Evolutionary conservation across 2,329 filamentous ascomycete genomes (phyloP).

Genomic region (Lachnellula subtilissima): DNA sequence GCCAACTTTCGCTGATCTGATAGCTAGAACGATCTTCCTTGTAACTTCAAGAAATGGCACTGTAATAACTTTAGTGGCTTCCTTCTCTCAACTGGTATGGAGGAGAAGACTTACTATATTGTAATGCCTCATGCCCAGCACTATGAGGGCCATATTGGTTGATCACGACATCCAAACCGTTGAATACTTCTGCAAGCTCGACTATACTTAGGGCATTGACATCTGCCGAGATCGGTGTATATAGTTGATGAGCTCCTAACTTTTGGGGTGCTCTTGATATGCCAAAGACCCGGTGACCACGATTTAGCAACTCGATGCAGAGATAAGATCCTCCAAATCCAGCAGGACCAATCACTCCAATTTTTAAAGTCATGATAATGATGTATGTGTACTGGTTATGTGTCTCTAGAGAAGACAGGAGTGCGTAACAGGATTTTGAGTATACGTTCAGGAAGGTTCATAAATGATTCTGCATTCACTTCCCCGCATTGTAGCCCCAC

Average conservation of each 20-base stretch:
- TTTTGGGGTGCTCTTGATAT: background rate
- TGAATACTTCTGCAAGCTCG: background rate
- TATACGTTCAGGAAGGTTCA: too few species aligned
- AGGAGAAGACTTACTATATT: background rate
- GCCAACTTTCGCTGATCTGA: background rate
- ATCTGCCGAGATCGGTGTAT: background rate
- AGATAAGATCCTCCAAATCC: background rate
- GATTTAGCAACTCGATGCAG: background rate
- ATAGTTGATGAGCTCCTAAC: background rate
- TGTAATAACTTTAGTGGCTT: background rate
- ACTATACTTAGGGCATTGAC: background rate
- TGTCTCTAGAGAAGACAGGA: too few species aligned
- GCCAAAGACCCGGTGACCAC: background rate
- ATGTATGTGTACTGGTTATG: too few species aligned
- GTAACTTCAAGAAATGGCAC: background rate
- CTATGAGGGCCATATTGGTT: background rate
- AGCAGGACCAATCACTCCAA: background rate
- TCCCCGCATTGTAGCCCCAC: too few species aligned
- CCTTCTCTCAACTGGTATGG: background rate
- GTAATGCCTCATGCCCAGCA: background rate
- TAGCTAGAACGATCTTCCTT: background rate
- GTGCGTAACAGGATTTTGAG: too few species aligned
- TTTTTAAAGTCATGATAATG: background rate
- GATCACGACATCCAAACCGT: background rate
- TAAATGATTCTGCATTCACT: too few species aligned